These are phyloP conservation scores for Eragrostis tef DNA, from an alignment of 202 grass and related monocot genomes.

Conservation along the genomic window DNA sequence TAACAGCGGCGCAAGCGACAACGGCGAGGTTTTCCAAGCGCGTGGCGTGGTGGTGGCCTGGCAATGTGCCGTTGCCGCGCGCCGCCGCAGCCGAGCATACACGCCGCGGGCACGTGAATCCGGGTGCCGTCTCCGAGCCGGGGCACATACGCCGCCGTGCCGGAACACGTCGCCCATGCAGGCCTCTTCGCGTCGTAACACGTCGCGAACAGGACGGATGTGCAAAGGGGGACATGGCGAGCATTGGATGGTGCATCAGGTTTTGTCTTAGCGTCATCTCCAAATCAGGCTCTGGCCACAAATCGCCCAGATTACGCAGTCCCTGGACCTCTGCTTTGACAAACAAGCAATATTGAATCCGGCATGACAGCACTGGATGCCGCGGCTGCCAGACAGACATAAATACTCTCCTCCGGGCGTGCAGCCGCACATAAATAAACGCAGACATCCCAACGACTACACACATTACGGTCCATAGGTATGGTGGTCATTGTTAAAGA, in stretches of 20 bases:
- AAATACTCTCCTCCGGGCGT: constrained; percentile 43
- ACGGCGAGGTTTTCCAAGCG: constrained; percentile 7
- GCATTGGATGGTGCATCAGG: constrained; percentile 5
- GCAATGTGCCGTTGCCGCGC: neutral
- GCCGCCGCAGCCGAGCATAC: neutral
- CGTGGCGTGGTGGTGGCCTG: neutral
- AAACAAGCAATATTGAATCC: constrained; percentile 5
- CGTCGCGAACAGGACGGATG: neutral
- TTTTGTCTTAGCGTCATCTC: constrained; percentile 14
- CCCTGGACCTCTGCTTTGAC: constrained; percentile 39
- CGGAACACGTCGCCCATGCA: neutral
- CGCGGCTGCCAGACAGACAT: constrained; percentile 34
- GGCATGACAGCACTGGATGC: neutral
- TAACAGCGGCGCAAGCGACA: constrained; percentile 33
- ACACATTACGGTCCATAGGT: constrained; percentile 3
- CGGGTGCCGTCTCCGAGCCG: neutral
- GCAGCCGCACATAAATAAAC: constrained; percentile 41
- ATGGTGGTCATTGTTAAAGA: constrained; percentile 56
- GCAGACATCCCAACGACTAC: constrained; percentile 5
- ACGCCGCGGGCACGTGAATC: neutral
- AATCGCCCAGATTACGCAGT: constrained; percentile 44
- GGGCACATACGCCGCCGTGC: neutral
- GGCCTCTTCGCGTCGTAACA: neutral
- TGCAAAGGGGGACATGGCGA: neutral
- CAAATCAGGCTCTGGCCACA: constrained; percentile 33